Evolutionary conservation across 2,329 filamentous ascomycete species (phyloP), one percentile per base, ranked within the genome.

Genomic region (Colletotrichum sp.): DNA sequence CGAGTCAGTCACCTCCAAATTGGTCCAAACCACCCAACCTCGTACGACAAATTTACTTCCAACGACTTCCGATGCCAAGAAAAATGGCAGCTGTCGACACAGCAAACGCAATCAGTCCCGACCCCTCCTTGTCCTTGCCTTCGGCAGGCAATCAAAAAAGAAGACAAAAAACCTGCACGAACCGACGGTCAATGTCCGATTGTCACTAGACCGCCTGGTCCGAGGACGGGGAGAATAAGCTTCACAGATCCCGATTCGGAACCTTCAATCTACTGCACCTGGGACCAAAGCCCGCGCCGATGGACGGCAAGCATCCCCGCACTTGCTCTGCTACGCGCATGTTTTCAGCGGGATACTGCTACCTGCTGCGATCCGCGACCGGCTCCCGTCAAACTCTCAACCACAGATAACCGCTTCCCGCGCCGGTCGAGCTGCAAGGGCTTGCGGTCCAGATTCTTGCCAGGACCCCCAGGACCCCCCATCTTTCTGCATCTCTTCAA

Each of bases 21-120:
- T 63, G 32, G 52, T 21, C 58, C 30, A 43, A 61, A 63, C 55
- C 68, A 52, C 58, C 66, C 72, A 72, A 57, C 30, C 68, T 75
- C 68, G 68, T 75, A 75, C 72, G 68, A 75, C 55, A 57, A 71
- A 16, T 48, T 12, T 26, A 24, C 66, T 65, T 64, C 63, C 72
- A 72, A 75, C 10, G 63, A 67, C 68, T 72, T 72, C 67, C 68
- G 68, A 75, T 75, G 72, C 72, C 68, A 72, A 75, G 72, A 55
- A 21, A 65, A 43, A 16, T 72, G 38, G 52, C 69, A 75, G 52
- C 61, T 67, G 67, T 55, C 43, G 28, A 68, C 60, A 24, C 58
- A 61, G 13, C 52, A 67, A 67, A 67, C 61, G 72, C 63, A 75
- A 72, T 67, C 61, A 52, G 60, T 24, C 28, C 61, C 67, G 36